Percentiles rank a stretch among this genome's conserved stretches.
phyloP scores from a whole-genome alignment of 2,329 filamentous ascomycete genomes.

The Exophiala alcalophila region DNA sequence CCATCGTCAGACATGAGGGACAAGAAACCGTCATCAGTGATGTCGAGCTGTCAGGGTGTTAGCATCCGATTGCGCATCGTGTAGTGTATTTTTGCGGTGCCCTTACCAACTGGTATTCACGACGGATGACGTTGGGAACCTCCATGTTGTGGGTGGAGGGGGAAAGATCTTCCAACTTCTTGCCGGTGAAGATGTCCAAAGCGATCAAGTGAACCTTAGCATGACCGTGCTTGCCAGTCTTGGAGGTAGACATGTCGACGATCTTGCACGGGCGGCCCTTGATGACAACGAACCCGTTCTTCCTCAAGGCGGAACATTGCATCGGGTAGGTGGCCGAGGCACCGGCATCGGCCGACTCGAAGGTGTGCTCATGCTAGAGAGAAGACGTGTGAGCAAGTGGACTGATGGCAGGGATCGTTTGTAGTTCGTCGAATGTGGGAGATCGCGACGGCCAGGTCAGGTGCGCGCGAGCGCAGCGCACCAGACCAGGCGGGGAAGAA shows the following conservation, averaged over 20 bases:
- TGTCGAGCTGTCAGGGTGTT: conserved; percentile 65
- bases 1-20: conserved; percentile 88
- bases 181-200: conserved; percentile 98
- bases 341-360: conserved; percentile 94
- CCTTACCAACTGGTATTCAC: conserved; percentile 92
- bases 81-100: background rate
- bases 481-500: conserved; percentile 28
- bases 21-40: conserved; percentile 91
- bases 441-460: conserved; percentile 32
- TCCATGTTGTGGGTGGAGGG: conserved; percentile 88
- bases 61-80: conserved; percentile 3
- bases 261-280: conserved; percentile 99
- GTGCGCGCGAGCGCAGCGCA: conserved; percentile 21
- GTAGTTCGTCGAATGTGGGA: conserved; percentile 25
- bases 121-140: conserved; percentile 86
- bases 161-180: conserved; percentile 99
- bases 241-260: conserved; percentile 99
- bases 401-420: conserved; percentile 23
- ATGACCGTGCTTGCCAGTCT: conserved; percentile 99
- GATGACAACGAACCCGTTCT: conserved; percentile 98
- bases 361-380: conserved; percentile 67
- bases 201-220: conserved; percentile 99
- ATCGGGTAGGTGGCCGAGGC: conserved; percentile 92
- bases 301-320: conserved; percentile 99
- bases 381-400: conserved; percentile 23